These are phyloP conservation scores for Polymyxa betae DNA, from an alignment of 208 protist species.

Conservation along the genomic window DNA sequence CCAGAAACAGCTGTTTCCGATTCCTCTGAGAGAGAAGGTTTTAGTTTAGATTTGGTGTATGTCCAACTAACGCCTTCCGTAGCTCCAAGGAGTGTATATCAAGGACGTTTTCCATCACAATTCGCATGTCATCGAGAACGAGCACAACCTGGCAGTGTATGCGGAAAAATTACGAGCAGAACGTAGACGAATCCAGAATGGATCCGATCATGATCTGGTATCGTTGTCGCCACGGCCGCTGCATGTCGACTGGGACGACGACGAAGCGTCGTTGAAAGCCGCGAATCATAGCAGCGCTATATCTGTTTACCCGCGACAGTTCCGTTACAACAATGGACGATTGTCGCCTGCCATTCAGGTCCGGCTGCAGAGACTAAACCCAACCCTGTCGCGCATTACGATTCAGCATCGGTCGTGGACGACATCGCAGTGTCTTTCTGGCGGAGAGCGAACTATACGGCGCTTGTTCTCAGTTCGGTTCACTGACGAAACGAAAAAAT, in stretches of 20 bases:
- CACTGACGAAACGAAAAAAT: too few species aligned
- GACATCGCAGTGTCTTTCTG: neutral
- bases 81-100: neutral
- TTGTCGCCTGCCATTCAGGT: conserved; percentile 8
- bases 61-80: neutral
- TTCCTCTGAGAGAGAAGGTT: neutral
- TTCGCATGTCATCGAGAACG: neutral
- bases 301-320: neutral
- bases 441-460: too few species aligned
- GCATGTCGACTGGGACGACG: conserved; percentile 1
- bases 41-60: neutral
- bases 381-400: neutral
- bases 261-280: neutral
- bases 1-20: neutral
- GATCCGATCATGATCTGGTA: neutral
- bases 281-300: neutral
- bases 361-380: neutral
- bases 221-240: neutral
- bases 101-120: neutral
- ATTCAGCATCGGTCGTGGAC: neutral
- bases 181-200: neutral
- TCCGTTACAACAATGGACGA: conserved; percentile 19
- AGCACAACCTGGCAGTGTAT: neutral
- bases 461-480: too few species aligned
- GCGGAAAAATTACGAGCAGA: neutral